A percentile compares a stretch with the other conserved stretches of the same genome.
phyloP scores from a whole-genome alignment of 306 rosid genomes.

The Urtica urens region DNA sequence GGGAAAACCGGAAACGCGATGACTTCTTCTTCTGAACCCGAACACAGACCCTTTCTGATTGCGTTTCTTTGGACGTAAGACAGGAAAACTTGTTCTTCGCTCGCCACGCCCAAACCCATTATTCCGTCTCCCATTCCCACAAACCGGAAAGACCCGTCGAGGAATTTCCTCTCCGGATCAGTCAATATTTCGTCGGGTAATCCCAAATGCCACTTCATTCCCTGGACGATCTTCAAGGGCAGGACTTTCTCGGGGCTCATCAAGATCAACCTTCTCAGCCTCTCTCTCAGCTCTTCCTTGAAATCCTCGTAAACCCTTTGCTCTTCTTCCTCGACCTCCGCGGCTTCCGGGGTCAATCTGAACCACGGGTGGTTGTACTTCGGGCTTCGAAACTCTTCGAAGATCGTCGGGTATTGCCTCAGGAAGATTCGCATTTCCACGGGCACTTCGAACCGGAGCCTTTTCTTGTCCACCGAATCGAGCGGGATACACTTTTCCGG shows the following conservation, averaged over 20 bases:
- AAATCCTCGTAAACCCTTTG: constrained; percentile 45
- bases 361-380: constrained; percentile 75
- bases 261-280: constrained; percentile 69
- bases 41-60: constrained; percentile 37
- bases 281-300: constrained; percentile 42
- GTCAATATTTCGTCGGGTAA: constrained; percentile 56
- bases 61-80: constrained; percentile 58
- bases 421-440: constrained; percentile 60
- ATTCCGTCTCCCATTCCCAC: constrained; percentile 73
- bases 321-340: constrained; percentile 60
- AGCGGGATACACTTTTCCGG: constrained; percentile 69
- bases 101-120: constrained; percentile 43
- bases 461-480: constrained; percentile 62
- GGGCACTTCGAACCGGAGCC: constrained; percentile 47
- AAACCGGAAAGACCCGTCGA: constrained; percentile 56
- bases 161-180: constrained; percentile 32
- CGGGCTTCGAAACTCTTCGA: constrained; percentile 70
- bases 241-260: constrained; percentile 56
- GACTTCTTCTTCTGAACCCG: constrained; percentile 42
- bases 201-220: constrained; percentile 92
- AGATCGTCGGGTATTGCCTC: constrained; percentile 77
- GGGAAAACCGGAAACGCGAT: constrained; percentile 64
- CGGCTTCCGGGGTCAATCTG: constrained; percentile 69
- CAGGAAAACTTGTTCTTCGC: constrained; percentile 33
- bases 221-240: constrained; percentile 68